These are phyloP conservation scores for Suillus placidus DNA, from an alignment of 768 basidiomycete species.

Conservation along the genomic window DNA sequence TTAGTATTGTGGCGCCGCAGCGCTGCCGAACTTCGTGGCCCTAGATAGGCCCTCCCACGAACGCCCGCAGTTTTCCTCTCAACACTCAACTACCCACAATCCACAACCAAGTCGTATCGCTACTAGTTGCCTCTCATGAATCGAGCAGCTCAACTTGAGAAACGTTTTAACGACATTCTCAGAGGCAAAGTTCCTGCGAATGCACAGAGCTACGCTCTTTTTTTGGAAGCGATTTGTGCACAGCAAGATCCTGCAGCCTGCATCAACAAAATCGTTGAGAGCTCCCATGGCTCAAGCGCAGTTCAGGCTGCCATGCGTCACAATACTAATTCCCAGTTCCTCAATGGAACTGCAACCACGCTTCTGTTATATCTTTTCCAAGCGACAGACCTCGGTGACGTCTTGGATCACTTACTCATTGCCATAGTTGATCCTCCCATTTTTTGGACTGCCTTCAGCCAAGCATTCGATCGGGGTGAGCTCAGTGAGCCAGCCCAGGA, in stretches of 20 bases:
- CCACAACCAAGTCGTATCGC: neutral
- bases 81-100: neutral
- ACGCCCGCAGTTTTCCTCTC: neutral
- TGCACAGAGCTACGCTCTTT: constrained; percentile 32
- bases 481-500: constrained; percentile 39
- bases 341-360: constrained; percentile 44
- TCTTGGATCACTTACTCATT: constrained; percentile 42
- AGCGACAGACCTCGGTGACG: constrained; percentile 44
- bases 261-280: constrained; percentile 40
- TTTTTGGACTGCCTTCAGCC: constrained; percentile 47
- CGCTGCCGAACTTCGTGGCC: neutral
- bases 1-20: neutral
- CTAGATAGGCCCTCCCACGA: neutral
- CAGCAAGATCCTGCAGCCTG: constrained; percentile 43
- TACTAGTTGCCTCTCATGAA: constrained; percentile 19
- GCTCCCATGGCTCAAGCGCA: constrained; percentile 37
- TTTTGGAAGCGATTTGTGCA: constrained; percentile 49
- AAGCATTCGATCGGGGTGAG: constrained; percentile 37
- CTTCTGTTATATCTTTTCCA: constrained; percentile 44
- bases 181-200: constrained; percentile 31
- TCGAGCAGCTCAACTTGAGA: constrained; percentile 33
- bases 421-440: constrained; percentile 52
- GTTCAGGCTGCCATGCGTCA: constrained; percentile 46
- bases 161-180: constrained; percentile 38
- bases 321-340: constrained; percentile 39